Evolutionary conservation across 192 early-diverging fungal species (phyloP), one percentile per base, ranked within the genome.

Genomic region (Rhizoclosmatium sp.): DNA sequence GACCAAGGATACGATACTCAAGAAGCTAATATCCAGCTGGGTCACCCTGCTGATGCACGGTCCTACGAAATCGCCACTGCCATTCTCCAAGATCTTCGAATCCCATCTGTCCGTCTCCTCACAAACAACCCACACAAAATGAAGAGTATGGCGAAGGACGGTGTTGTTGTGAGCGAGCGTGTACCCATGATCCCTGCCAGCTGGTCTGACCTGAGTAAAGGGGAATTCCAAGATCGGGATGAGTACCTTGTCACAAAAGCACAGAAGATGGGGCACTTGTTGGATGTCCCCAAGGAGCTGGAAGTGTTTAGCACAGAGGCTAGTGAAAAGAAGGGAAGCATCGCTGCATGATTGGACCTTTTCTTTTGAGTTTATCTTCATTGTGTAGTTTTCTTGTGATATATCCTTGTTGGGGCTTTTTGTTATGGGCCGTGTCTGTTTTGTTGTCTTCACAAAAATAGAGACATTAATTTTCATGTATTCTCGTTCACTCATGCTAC

Each of bases 91-190:
- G 97, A 99, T 75, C 83, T 99, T 60, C 91, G 88, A 45, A 75
- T 96, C 54, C 39, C 80, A 16, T 79, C 85, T 56, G 82, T 98
- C 62, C 91, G 94, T 0, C 82, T 99, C 69, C 83, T 99, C 67
- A 99, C 97, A 23, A 99, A 99, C 82, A 99, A 99, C 80, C 93
- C 94, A 0, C 94, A 96, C 82, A 99, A 99, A 85, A 94, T 98
- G 75, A 80, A 92, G 68, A 90, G 93, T 78, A 65, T 99, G 5
- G 85, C 90, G 47, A 85, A 83, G 16, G 87, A 88, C 73, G 92
- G 91, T 7, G 87, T 98, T 51, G 88, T 90, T 56, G 88, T 99
- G 3, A 87, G 90, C 4, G 93, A 95, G 80, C 91, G 94, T 44
- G 88, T 94, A 23, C 90, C 93, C 3, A 99, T 99, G 97, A 84